Evolutionary conservation across 352 stramenopile species (phyloP), one percentile per base, ranked within the genome.

Genomic region (Globisporangium abappressorium): DNA sequence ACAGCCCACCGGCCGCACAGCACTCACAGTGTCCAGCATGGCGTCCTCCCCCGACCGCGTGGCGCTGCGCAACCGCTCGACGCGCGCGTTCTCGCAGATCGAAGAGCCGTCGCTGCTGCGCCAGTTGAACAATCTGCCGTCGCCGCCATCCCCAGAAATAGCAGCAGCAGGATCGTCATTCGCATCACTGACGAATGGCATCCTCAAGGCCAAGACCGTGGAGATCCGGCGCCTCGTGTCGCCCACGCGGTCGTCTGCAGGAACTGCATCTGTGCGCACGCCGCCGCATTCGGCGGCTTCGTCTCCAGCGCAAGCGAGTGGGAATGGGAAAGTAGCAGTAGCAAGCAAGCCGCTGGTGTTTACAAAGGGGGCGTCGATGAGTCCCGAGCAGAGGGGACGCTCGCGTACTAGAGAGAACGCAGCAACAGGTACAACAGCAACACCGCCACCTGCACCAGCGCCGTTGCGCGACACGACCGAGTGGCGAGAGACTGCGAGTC

Each of bases 31-130:
- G 38, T 46, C 38, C 38, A 46, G 11, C 15, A 69, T 62, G 49
- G 43, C 51, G 15, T 61, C 57, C 26, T 30, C 65, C 5, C 28
- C 47, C 9, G n/a, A 66, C 15, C 46, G 6, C 46, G 18, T 56
- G 22, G 60, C 47, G 20, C 38, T 66, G 24, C 70, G 68, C 15
- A 68, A 77, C 57, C 77, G 79, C 66, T 69, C 75, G 33, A 72
- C 64, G 9, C 80, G 84, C 68, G 84, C 84, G 18, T 92, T 92
- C 73, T 85, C 84, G 34, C 81, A 92, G 70, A 80, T 90, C 43
- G 78, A 92, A 38, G 77, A 85, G 54, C 76, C 80, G 22, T 28
- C 76, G 11, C 78, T 69, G 49, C 57, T 77, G 62, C 79, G 74
- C n/a, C 53, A 81, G 43, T 66, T 80, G 12, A 61, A 75, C 14